Base-by-base conservation (phyloP, 257 asterid genomes). In the Verbena officinalis region DNA sequence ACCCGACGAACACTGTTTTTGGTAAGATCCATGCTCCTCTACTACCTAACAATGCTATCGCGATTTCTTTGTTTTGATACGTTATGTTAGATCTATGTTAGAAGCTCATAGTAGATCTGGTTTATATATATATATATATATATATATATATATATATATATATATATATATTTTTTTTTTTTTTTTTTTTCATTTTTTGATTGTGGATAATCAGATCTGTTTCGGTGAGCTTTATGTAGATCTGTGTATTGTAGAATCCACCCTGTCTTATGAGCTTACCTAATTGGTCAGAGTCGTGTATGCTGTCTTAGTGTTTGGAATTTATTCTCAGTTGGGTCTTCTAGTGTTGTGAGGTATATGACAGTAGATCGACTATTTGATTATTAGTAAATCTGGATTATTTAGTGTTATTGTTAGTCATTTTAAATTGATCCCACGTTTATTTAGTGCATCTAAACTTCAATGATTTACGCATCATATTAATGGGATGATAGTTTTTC, bases 1-100 rank as follows among this genome's bases (percentile, higher is more conserved):
- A 79, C 64, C 84, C 84, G 8, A 75, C 70, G 2, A 79, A 79
- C 79, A 79, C 84, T 42, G 84, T 79, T 65, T 79, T 79, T 9
- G 84, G 84, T 79, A 72, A 72, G 79, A 64, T 63, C 17, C 40
- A 1, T 15, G 9, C 15, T 36, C 57, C 7, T 7, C 3, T 51
- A 16, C 55, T 13, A 24, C 15, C 22, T 45, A 17, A 4, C 0
- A 53, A 34, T 60, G 50, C 2, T 2, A 9, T 4, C 22, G 23
- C 13, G 2, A 4, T 1, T 42, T 33, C 31, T 24, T 31, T 45
- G 44, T 34, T 9, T 7, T 30, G 13, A 2, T 15, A 12, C 19
- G 19, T 51, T 46, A 17, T 71, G 22, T n/a, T 61, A 31, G 66
- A 44, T 33, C 59, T 64, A 7, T 53, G 42, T 7, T n/a, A 4